Conservation (phyloP, 116 monocot species). For the Papilionanthe hybrid region DNA sequence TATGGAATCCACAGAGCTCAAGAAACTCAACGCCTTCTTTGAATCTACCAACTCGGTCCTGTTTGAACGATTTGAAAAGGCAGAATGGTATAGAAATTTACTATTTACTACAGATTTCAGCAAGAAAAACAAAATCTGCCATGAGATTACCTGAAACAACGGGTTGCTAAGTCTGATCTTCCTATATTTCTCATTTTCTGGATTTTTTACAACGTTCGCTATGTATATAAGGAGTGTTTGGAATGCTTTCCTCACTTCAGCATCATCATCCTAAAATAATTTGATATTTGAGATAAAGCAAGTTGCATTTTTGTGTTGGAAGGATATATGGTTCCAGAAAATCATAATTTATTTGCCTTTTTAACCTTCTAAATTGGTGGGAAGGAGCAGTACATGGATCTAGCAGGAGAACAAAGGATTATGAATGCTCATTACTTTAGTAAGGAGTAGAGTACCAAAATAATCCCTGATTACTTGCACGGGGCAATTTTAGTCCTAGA, state of each 20-base stretch:
- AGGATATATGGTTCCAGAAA: background rate
- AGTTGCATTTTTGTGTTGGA: background rate
- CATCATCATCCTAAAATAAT: constrained; percentile 30
- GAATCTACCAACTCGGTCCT: constrained; percentile 73
- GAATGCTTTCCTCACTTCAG: constrained; percentile 35
- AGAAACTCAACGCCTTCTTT: constrained; percentile 71
- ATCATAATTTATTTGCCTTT: background rate
- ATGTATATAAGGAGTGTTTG: constrained; percentile 34
- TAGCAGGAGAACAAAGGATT: no score
- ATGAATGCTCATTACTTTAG: no score
- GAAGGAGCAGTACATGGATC: background rate
- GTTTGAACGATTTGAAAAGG: constrained; percentile 9
- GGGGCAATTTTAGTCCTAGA: no score
- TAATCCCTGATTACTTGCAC: no score
- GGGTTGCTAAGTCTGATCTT: constrained; percentile 33
- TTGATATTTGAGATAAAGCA: background rate
- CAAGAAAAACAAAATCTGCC: background rate
- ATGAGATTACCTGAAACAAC: constrained; percentile 6
- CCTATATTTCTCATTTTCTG: constrained; percentile 37
- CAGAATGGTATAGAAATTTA: no score
- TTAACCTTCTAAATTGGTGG: background rate
- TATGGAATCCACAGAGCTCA: constrained; percentile 79
- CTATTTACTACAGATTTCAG: no score
- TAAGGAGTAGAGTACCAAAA: no score
- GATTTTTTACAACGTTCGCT: constrained; percentile 28